Evolutionary conservation across 2,329 filamentous ascomycete species (phyloP).

Genomic region (Neonectria ditissima): DNA sequence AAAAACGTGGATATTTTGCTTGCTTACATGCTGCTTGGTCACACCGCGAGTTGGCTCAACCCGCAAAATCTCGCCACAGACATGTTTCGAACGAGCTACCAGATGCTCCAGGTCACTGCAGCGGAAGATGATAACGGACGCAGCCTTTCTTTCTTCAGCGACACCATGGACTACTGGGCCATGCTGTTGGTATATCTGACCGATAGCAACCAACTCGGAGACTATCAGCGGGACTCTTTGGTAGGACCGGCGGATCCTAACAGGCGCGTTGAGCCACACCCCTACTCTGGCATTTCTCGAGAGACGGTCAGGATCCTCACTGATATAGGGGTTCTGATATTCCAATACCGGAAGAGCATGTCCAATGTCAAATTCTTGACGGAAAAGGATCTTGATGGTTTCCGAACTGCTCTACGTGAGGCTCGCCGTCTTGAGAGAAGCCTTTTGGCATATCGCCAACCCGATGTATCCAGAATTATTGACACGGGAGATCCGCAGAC

Average conservation of each 20-base stretch:
- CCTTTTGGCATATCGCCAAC: constrained; percentile 21
- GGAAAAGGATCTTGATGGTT: constrained; percentile 31
- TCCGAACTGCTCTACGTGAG: constrained; percentile 25
- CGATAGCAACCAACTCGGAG: constrained; percentile 31
- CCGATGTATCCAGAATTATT: constrained; percentile 22
- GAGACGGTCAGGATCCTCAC: constrained; percentile 29
- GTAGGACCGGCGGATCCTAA: not conserved
- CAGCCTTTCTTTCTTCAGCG: constrained; percentile 30
- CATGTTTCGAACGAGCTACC: constrained; percentile 28
- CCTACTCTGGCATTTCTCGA: constrained; percentile 34
- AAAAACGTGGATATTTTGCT: constrained; percentile 24
- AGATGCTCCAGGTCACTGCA: constrained; percentile 11
- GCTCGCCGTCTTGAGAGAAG: constrained; percentile 32
- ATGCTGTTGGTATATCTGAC: constrained; percentile 40
- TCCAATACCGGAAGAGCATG: constrained; percentile 34
- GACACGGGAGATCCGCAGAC: constrained; percentile 34
- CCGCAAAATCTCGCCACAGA: constrained; percentile 36
- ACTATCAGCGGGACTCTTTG: constrained; percentile 3
- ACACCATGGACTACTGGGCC: constrained; percentile 40
- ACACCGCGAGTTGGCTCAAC: constrained; percentile 37
- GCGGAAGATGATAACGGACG: constrained; percentile 3
- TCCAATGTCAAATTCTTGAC: constrained; percentile 32
- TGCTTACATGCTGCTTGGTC: constrained; percentile 31
- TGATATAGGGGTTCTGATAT: constrained; percentile 35
- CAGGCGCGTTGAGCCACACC: constrained; percentile 27